These are phyloP conservation scores for Amanita phalloides DNA, from an alignment of 768 basidiomycete species.

Conservation along the genomic window DNA sequence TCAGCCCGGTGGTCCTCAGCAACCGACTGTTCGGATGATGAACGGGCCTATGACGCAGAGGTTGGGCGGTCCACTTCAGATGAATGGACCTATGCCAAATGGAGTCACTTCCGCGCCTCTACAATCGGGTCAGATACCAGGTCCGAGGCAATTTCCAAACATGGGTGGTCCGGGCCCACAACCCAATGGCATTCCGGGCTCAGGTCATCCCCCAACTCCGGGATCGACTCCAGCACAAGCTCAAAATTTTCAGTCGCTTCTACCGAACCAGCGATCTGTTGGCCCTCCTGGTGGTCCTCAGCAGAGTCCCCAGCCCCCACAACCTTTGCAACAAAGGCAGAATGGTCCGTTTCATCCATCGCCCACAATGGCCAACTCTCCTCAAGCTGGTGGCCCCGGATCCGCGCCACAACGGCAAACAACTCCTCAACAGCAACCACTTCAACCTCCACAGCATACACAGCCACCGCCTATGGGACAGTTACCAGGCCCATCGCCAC, in stretches of 20 bases:
- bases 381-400: conserved; percentile 28
- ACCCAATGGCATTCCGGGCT: conserved; percentile 32
- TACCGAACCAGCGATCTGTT: conserved; percentile 1
- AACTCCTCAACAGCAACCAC: conserved; percentile 21
- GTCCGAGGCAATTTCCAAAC: conserved; percentile 9
- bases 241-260: conserved; percentile 11
- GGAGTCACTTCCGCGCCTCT: conserved; percentile 13
- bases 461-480: conserved; percentile 13
- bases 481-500: conserved; percentile 1
- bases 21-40: conserved; percentile 9
- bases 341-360: conserved; percentile 42
- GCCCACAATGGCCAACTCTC: conserved; percentile 54
- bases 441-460: conserved; percentile 15
- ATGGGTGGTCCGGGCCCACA: conserved; percentile 25
- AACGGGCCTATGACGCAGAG: conserved; percentile 13
- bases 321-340: conserved; percentile 24
- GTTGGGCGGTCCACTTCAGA: conserved; percentile 8
- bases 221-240: conserved; percentile 18
- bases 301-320: conserved; percentile 13
- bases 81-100: conserved; percentile 18
- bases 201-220: conserved; percentile 15
- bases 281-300: conserved; percentile 10
- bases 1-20: conserved; percentile 6
- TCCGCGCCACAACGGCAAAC: conserved; percentile 7
- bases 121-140: conserved; percentile 10